Evolutionary conservation across 140 eudicot genomes (phyloP), one percentile per base, ranked within the genome.

Genomic region (Anethum foeniculum): DNA sequence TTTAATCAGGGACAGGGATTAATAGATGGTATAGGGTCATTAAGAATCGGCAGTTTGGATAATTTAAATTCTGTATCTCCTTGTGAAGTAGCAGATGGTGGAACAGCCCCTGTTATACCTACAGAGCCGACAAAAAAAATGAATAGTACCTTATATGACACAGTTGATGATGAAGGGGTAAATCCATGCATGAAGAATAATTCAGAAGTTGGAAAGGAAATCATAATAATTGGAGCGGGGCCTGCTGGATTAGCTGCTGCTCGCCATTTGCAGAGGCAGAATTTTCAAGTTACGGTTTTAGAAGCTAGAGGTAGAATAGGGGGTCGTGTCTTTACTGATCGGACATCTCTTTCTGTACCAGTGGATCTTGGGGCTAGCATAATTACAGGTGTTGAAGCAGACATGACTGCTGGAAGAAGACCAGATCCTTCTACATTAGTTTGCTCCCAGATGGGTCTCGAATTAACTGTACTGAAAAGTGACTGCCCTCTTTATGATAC

Each of bases 291-390:
- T 49, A 93, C 91, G 25, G 88, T 96, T 76, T 87, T 96, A 64
- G 99, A 96, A 88, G 97, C 94, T 51, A 90, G 99, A 82, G 85
- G 87, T 86, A 91, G 99, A 89, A 84, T 93, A 43, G 99, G 99
- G 14, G 99, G 99, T 46, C 99, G 99, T 44, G 98, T 96, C 84
- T 90, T 87, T 88, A 96, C 99, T 2, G 99, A 96, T 49, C 91
- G 77, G 52, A 88, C 90, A 67, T 96, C 99, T 76, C 96, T 93
- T 77, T 93, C 97, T 9, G 99, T 96, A 67, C 99, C 98, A 1
- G 99, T 96, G 72, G 99, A 96, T 86, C 99, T 96, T 67, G 99
- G 99, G 67, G 99, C 99, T 74, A 96, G 99, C 82, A 96, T 96
- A 69, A 96, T 96, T 79, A 96, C 99, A 14, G 99, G 99, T 81